Percentiles rank a stretch among this genome's conserved stretches.
These are phyloP conservation scores for Crithidia fasciculata DNA, from an alignment of 208 protist genomes.

Conservation along the genomic window DNA sequence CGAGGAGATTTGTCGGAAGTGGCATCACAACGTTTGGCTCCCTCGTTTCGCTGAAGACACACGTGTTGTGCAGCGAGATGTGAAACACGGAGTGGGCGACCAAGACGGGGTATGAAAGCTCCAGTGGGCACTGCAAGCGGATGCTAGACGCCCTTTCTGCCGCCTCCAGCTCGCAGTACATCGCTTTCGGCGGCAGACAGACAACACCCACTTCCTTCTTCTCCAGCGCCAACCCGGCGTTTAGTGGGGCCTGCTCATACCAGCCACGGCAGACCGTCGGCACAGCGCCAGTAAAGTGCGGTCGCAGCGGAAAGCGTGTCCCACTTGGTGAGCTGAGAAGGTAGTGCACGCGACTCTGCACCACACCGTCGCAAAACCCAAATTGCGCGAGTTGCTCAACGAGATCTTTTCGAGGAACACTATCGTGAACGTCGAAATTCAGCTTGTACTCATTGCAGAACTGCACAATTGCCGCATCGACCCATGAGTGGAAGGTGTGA, in stretches of 20 bases:
- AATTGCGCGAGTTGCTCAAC: slow-evolving; percentile 54
- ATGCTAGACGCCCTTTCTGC: slow-evolving; percentile 34
- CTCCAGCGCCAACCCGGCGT: slow-evolving; percentile 36
- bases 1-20: slow-evolving; percentile 59
- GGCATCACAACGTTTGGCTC: slow-evolving; percentile 42
- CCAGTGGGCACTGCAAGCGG: slow-evolving; percentile 73
- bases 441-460: slow-evolving; percentile 58
- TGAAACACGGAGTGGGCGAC: slow-evolving; percentile 71
- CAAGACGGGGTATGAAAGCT: slow-evolving; percentile 81
- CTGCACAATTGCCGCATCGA: slow-evolving; percentile 34
- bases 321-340: slow-evolving; percentile 57
- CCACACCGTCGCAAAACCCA: slow-evolving; percentile 33
- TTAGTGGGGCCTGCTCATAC: slow-evolving; percentile 69
- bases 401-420: slow-evolving; percentile 25
- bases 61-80: slow-evolving; percentile 81
- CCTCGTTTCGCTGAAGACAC: slow-evolving; percentile 67
- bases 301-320: slow-evolving; percentile 27
- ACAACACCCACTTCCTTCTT: slow-evolving; percentile 59
- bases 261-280: slow-evolving; percentile 78
- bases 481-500: slow-evolving; percentile 55
- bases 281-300: slow-evolving; percentile 11
- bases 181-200: slow-evolving; percentile 50
- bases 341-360: slow-evolving; percentile 46
- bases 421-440: slow-evolving; percentile 35
- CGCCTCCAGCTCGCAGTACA: slow-evolving; percentile 63